These are phyloP conservation scores for Wakefieldia striispora DNA, from an alignment of 768 basidiomycete species.

Conservation along the genomic window DNA sequence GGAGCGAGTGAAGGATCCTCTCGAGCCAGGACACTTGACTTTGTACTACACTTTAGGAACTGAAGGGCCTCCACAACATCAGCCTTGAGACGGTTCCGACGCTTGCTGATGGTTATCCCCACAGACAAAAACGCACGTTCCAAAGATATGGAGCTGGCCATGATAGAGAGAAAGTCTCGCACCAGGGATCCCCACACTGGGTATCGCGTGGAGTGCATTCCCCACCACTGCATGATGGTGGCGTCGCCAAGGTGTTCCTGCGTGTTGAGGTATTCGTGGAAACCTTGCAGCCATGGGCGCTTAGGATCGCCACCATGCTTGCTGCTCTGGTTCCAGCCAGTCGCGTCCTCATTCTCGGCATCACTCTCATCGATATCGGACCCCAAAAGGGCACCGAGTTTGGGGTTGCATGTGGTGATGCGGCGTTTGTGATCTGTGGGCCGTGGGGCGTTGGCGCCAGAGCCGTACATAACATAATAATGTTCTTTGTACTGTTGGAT, in stretches of 20 bases:
- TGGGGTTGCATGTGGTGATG: constrained; percentile 5
- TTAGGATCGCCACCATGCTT: background rate
- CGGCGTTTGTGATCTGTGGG: background rate
- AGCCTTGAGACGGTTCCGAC: constrained; percentile 2
- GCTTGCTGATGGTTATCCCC: constrained; percentile 8
- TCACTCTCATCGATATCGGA: background rate
- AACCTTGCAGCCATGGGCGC: constrained; percentile 2
- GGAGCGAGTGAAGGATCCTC: background rate
- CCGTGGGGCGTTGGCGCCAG: background rate
- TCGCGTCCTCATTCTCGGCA: background rate
- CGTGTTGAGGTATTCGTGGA: constrained; percentile 7
- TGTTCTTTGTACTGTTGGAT: constrained; percentile 5
- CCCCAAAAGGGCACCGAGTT: background rate
- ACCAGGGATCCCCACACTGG: constrained; percentile 6
- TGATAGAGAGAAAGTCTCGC: constrained; percentile 1
- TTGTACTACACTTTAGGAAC: constrained; percentile 1
- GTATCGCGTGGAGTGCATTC: background rate
- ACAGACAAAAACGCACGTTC: constrained; percentile 1
- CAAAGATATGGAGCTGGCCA: constrained; percentile 3
- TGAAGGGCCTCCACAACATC: background rate
- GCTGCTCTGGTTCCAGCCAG: background rate
- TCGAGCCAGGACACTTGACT: background rate
- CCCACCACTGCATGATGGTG: constrained; percentile 8
- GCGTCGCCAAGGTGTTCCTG: background rate
- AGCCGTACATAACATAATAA: background rate